phyloP scores from a whole-genome alignment of 768 basidiomycete species.

The Lactarius evosmus region DNA sequence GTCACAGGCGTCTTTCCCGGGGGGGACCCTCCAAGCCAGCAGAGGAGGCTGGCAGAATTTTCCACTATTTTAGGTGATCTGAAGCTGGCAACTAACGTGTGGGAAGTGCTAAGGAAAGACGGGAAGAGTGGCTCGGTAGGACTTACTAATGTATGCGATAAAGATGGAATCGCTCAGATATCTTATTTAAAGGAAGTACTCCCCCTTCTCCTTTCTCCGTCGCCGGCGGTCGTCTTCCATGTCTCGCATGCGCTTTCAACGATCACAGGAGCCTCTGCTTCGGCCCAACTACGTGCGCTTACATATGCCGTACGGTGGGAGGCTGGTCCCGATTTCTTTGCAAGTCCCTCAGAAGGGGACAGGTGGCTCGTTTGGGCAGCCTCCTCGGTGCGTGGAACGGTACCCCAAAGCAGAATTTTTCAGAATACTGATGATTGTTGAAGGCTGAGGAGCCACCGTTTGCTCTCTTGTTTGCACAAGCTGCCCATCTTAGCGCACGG shows the following conservation, averaged over 20 bases:
- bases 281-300: slow-evolving; percentile 66
- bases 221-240: slow-evolving; percentile 56
- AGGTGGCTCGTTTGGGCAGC: slow-evolving; percentile 87
- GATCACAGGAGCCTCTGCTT: slow-evolving; percentile 54
- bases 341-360: slow-evolving; percentile 63
- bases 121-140: slow-evolving; percentile 82
- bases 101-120: slow-evolving; percentile 87
- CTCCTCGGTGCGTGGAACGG: slow-evolving; percentile 56
- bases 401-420: not conserved
- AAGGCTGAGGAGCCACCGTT: slow-evolving; percentile 83
- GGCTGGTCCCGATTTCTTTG: slow-evolving; percentile 54
- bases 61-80: slow-evolving; percentile 89
- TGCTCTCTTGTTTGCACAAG: slow-evolving; percentile 77
- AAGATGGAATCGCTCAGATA: slow-evolving; percentile 12
- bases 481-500: slow-evolving; percentile 62
- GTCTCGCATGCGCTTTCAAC: slow-evolving; percentile 56
- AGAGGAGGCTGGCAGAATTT: slow-evolving; percentile 92
- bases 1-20: slow-evolving; percentile 31
- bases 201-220: slow-evolving; percentile 66
- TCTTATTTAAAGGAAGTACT: slow-evolving; percentile 64
- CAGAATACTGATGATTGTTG: slow-evolving; percentile 25
- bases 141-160: slow-evolving; percentile 22
- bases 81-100: slow-evolving; percentile 75
- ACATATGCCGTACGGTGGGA: slow-evolving; percentile 77
- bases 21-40: slow-evolving; percentile 49